phyloP scores from a whole-genome alignment of 2,329 filamentous ascomycete genomes.

The Boeremia lycopersici region DNA sequence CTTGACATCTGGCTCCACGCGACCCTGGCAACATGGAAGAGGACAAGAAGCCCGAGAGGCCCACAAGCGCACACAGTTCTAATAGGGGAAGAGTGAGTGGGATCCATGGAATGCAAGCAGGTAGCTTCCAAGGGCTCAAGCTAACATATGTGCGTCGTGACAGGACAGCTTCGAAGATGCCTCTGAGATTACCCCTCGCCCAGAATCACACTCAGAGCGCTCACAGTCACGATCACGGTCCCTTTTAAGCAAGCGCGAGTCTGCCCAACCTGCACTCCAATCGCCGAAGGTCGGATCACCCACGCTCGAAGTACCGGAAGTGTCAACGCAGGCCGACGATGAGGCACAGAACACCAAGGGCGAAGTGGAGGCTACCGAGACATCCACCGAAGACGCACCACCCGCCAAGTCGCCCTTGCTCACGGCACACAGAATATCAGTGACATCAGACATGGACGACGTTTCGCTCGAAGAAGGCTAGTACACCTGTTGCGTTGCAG shows the following conservation, averaged over 20 bases:
- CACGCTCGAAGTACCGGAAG: slow-evolving; percentile 11
- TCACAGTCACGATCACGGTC: slow-evolving; percentile 58
- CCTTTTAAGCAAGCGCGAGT: slow-evolving; percentile 50
- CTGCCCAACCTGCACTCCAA: slow-evolving; percentile 17
- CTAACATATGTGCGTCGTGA: slow-evolving; percentile 20
- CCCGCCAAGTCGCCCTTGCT: slow-evolving; percentile 58
- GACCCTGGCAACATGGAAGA: slow-evolving; percentile 12
- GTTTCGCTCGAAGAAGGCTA: slow-evolving; percentile 69
- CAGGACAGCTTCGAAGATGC: slow-evolving; percentile 86
- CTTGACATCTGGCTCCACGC: slow-evolving; percentile 8
- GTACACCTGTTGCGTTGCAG: slow-evolving; percentile 23
- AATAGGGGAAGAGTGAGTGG: slow-evolving; percentile 36
- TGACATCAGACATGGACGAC: slow-evolving; percentile 63
- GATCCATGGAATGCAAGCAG: background rate
- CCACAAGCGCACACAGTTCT: slow-evolving; percentile 42
- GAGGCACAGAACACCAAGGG: slow-evolving; percentile 19
- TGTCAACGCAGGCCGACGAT: slow-evolving; percentile 16
- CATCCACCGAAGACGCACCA: slow-evolving; percentile 24
- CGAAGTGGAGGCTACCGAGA: slow-evolving; percentile 21
- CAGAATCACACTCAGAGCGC: slow-evolving; percentile 49
- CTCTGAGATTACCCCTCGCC: slow-evolving; percentile 60
- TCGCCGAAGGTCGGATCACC: slow-evolving; percentile 6
- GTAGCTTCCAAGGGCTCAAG: background rate
- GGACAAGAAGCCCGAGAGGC: slow-evolving; percentile 26
- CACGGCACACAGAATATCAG: slow-evolving; percentile 61